Percentiles rank a stretch among this genome's conserved stretches.
Conservation (phyloP, 139 green algal genomes). For the Chlorella ohadii region DNA sequence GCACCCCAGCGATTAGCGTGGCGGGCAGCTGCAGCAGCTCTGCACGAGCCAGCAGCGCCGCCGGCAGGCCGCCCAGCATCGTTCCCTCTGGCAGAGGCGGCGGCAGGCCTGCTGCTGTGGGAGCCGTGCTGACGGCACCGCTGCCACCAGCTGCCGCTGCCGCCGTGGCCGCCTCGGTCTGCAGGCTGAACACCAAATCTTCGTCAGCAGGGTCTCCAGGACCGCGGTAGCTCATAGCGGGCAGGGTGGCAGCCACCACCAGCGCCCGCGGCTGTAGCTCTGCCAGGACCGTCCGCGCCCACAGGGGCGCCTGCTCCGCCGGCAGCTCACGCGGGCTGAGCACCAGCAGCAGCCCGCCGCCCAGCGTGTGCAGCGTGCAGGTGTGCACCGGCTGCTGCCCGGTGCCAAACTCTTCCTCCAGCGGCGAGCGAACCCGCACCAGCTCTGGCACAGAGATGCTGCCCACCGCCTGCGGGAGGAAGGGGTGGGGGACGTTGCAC, state of each 20-base stretch:
- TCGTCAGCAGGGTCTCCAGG: constrained; percentile 39
- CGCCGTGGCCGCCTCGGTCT: background rate
- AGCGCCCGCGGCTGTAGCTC: background rate
- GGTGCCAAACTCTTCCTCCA: constrained; percentile 28
- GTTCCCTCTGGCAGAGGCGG: constrained; percentile 19
- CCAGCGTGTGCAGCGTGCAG: constrained; percentile 10
- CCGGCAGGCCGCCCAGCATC: constrained; percentile 29
- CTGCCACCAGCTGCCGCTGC: background rate
- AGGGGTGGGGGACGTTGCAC: too few species aligned
- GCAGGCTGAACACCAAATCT: constrained; percentile 33
- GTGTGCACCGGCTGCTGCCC: constrained; percentile 17
- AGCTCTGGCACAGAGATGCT: constrained; percentile 30
- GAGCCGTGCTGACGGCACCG: too few species aligned
- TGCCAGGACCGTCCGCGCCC: constrained; percentile 4
- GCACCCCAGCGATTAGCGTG: background rate
- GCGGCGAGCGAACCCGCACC: constrained; percentile 8
- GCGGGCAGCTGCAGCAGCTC: constrained; percentile 6
- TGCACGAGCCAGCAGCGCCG: constrained; percentile 19
- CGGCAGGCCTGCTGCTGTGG: constrained; percentile 12
- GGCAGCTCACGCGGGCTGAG: constrained; percentile 3
- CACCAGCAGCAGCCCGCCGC: background rate
- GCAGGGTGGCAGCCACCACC: constrained; percentile 18
- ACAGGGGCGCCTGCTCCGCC: constrained; percentile 30
- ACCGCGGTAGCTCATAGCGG: constrained; percentile 40
- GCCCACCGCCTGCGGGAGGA: constrained; percentile 11